Percentiles rank a stretch among this genome's conserved stretches.
These are phyloP conservation scores for Ilex asprella DNA, from an alignment of 257 asterid species.

Conservation along the genomic window DNA sequence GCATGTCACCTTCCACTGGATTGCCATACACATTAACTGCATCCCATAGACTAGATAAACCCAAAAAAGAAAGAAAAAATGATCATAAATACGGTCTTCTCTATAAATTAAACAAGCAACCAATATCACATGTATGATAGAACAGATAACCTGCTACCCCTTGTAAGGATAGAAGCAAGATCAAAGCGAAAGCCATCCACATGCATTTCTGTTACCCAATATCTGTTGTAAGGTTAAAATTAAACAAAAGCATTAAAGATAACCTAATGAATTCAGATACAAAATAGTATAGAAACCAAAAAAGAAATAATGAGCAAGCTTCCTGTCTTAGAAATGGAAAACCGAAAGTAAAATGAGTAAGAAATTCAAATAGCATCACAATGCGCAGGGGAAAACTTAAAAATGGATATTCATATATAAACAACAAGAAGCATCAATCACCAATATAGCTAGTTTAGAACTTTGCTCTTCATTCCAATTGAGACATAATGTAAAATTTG, in stretches of 20 bases:
- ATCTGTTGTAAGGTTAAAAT: conserved; percentile 49
- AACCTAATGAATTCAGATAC: not conserved
- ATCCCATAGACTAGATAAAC: conserved; percentile 72
- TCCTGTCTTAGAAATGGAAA: too few relatives aligned
- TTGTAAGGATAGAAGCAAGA: conserved; percentile 93
- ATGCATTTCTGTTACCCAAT: conserved; percentile 96
- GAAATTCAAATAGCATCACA: too few relatives aligned
- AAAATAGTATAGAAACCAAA: not conserved
- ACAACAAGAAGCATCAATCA: not conserved
- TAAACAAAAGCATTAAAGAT: conserved; percentile 7
- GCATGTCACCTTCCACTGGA: conserved; percentile 51
- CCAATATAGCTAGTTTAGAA: not conserved
- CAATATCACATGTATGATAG: conserved; percentile 7
- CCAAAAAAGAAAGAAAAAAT: conserved; percentile 11
- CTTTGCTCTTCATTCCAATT: not conserved
- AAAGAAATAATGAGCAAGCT: not conserved
- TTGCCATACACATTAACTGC: conserved; percentile 73
- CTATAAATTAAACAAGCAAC: conserved; percentile 4
- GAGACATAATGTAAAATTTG: too few relatives aligned
- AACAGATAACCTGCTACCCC: conserved; percentile 83
- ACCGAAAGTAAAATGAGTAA: too few relatives aligned
- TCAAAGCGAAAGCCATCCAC: conserved; percentile 97
- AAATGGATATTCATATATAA: too few relatives aligned
- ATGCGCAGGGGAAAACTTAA: too few relatives aligned
- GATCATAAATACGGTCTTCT: conserved; percentile 8